phyloP scores from a whole-genome alignment of 768 basidiomycete genomes.

The Daedaleopsis sinensis region DNA sequence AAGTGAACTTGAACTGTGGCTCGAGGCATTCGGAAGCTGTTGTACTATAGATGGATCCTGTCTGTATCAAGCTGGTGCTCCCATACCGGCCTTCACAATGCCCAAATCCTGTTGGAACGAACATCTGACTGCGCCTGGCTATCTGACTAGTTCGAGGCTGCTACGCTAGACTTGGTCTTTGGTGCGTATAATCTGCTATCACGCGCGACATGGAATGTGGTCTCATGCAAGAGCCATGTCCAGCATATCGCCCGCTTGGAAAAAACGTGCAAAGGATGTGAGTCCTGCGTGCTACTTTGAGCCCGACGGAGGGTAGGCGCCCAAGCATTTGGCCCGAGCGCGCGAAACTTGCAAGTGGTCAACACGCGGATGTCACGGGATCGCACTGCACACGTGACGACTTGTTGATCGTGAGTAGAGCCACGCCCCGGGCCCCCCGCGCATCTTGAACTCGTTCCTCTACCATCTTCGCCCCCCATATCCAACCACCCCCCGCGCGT shows the following conservation, averaged over 20 bases:
- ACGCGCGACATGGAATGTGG: too few species aligned
- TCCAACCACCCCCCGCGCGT: conserved; percentile 7
- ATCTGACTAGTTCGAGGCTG: neutral
- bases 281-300: neutral
- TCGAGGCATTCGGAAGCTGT: neutral
- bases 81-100: too few species aligned
- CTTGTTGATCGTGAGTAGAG: conserved; percentile 35
- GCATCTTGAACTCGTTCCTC: conserved; percentile 23
- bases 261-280: too few species aligned
- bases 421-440: conserved; percentile 23
- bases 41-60: neutral
- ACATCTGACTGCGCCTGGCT: neutral
- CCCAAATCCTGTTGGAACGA: neutral
- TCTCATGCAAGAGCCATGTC: too few species aligned
- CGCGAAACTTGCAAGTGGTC: conserved; percentile 22
- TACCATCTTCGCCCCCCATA: conserved; percentile 22
- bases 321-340: conserved; percentile 17
- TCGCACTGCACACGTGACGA: conserved; percentile 29
- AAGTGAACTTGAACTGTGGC: neutral
- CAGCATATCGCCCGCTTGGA: too few species aligned
- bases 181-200: too few species aligned
- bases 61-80: neutral
- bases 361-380: conserved; percentile 23
- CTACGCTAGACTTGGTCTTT: too few species aligned
- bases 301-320: neutral